phyloP scores from a whole-genome alignment of 2,329 filamentous ascomycete species.

The Acrodontium crateriforme region DNA sequence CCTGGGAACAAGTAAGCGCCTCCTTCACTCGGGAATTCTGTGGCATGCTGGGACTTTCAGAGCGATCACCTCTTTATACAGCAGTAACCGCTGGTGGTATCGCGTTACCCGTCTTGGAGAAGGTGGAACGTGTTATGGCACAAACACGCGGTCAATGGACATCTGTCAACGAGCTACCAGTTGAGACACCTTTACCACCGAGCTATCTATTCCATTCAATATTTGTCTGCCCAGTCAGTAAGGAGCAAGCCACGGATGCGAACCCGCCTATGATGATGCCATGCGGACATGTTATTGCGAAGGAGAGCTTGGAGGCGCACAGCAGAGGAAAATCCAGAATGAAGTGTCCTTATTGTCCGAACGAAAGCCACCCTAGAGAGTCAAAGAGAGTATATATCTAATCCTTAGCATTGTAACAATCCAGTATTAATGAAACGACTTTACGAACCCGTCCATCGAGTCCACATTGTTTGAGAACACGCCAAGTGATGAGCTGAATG shows the following conservation, averaged over 20 bases:
- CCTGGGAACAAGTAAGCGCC: conserved; percentile 72
- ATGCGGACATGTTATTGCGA: conserved; percentile 86
- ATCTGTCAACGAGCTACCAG: conserved; percentile 72
- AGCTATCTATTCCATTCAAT: conserved; percentile 76
- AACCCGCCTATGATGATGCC: conserved; percentile 97
- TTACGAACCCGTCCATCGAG: too few relatives aligned
- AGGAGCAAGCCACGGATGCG: conserved; percentile 82
- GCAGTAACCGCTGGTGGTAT: conserved; percentile 87
- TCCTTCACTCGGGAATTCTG: conserved; percentile 78
- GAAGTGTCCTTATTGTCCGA: conserved; percentile 95
- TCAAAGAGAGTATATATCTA: conserved; percentile 49
- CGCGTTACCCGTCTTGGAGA: conserved; percentile 75
- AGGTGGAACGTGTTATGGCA: conserved; percentile 75
- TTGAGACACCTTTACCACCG: conserved; percentile 51
- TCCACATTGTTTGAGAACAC: too few relatives aligned
- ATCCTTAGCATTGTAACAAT: background rate
- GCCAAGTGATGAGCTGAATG: too few relatives aligned
- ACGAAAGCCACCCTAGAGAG: conserved; percentile 64
- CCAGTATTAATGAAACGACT: too few relatives aligned
- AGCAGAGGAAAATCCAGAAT: conserved; percentile 60
- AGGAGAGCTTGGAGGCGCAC: conserved; percentile 66
- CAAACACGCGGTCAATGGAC: conserved; percentile 93
- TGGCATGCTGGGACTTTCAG: conserved; percentile 73
- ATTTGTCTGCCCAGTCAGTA: conserved; percentile 93
- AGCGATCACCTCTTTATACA: conserved; percentile 84